Percentiles rank a stretch among this genome's conserved stretches.
These are phyloP conservation scores for Larix kaempferi DNA, from an alignment of 75 land plant species.

Conservation along the genomic window DNA sequence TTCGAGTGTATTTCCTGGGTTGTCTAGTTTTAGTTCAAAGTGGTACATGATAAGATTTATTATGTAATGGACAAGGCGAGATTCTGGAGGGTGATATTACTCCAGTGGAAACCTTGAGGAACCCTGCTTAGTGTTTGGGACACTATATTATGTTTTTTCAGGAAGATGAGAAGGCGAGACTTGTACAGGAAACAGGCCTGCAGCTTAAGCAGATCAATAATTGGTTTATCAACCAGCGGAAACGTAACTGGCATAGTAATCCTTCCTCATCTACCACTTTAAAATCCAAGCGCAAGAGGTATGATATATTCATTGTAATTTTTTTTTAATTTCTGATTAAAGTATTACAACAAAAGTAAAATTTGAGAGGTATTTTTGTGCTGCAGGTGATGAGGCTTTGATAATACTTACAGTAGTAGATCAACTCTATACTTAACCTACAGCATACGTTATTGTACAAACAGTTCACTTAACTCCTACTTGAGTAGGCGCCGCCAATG, in stretches of 20 bases:
- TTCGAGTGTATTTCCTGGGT: too few species aligned
- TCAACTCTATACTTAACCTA: too few species aligned
- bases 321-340: background rate
- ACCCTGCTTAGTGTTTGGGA: too few species aligned
- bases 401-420: too few species aligned
- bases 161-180: conserved; percentile 95
- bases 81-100: too few species aligned
- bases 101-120: too few species aligned
- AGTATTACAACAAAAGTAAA: background rate
- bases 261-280: conserved; percentile 50
- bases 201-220: conserved; percentile 94
- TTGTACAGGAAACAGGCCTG: conserved; percentile 92
- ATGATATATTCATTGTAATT: background rate
- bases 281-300: conserved; percentile 75
- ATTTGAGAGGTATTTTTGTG: background rate
- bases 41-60: too few species aligned
- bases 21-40: too few species aligned
- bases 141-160: conserved; percentile 10
- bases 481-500: too few species aligned
- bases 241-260: conserved; percentile 91
- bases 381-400: conserved; percentile 10
- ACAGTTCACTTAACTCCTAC: too few species aligned
- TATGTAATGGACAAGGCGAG: too few species aligned
- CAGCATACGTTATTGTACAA: too few species aligned
- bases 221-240: conserved; percentile 95